A percentile compares a stretch with the other conserved stretches of the same genome.
Conservation (phyloP, 257 asterid species). For the Plantago major region DNA sequence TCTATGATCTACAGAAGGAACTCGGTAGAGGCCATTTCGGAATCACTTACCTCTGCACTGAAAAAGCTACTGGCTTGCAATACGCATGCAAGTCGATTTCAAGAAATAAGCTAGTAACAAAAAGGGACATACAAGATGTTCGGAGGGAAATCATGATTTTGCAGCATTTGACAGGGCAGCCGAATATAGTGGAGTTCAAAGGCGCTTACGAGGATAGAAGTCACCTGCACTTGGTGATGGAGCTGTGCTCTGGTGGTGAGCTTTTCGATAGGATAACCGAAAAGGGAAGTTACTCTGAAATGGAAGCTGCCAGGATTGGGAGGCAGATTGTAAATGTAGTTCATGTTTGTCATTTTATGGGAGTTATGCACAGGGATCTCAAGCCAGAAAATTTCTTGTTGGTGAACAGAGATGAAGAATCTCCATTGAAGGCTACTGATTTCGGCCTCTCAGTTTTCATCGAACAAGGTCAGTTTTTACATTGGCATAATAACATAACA, state of each 20-base stretch:
- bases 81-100: constrained; percentile 66
- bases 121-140: constrained; percentile 40
- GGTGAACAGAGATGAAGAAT: constrained; percentile 35
- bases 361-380: constrained; percentile 64
- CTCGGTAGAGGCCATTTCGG: constrained; percentile 73
- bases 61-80: constrained; percentile 28
- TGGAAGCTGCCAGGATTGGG: constrained; percentile 53
- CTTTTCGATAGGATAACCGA: constrained; percentile 65
- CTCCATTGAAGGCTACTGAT: constrained; percentile 58
- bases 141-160: constrained; percentile 48
- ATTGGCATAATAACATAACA: no score
- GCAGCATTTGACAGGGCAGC: constrained; percentile 56
- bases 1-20: constrained; percentile 40
- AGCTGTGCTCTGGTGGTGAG: constrained; percentile 61
- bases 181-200: constrained; percentile 57
- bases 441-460: constrained; percentile 69
- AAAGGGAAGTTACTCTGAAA: constrained; percentile 52
- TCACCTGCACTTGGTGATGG: constrained; percentile 53
- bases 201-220: constrained; percentile 56
- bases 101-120: constrained; percentile 26
- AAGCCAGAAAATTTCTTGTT: constrained; percentile 74
- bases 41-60: constrained; percentile 54
- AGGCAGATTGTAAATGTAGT: constrained; percentile 68
- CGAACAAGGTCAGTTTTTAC: constrained; percentile 43
- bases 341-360: constrained; percentile 69